phyloP scores from a whole-genome alignment of 139 green algal species.

The Tetradesmus obliquus region DNA sequence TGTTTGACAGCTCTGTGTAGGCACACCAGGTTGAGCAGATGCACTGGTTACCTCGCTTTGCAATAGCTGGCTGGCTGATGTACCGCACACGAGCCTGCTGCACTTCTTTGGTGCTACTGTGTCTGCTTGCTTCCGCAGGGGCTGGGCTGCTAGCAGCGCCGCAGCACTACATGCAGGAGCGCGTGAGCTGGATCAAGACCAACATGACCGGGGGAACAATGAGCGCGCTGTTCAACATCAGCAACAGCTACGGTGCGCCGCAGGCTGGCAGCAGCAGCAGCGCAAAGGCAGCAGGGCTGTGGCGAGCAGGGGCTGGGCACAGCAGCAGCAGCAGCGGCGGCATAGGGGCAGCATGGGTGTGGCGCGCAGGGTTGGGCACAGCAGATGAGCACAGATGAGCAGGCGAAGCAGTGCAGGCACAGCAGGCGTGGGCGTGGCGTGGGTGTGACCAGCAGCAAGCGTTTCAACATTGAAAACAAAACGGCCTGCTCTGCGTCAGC shows the following conservation, averaged over 20 bases:
- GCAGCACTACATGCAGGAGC: slow-evolving; percentile 75
- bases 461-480: too few relatives aligned
- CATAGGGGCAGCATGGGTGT: neutral
- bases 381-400: neutral
- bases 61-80: neutral
- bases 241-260: slow-evolving; percentile 80
- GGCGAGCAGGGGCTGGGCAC: neutral
- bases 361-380: neutral
- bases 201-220: slow-evolving; percentile 77
- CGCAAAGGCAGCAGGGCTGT: neutral
- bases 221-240: slow-evolving; percentile 93
- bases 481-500: too few relatives aligned
- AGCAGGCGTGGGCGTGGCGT: too few relatives aligned
- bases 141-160: slow-evolving; percentile 50
- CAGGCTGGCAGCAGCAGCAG: neutral
- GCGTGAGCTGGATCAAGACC: slow-evolving; percentile 60
- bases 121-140: slow-evolving; percentile 37
- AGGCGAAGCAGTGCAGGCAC: too few relatives aligned
- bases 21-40: neutral
- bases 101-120: neutral
- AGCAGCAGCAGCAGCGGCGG: neutral
- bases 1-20: too few relatives aligned
- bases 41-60: neutral
- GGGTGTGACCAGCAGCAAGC: too few relatives aligned
- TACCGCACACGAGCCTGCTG: neutral